These are phyloP conservation scores for Setomelanomma holmii DNA, from an alignment of 2,329 filamentous ascomycete genomes.

Conservation along the genomic window DNA sequence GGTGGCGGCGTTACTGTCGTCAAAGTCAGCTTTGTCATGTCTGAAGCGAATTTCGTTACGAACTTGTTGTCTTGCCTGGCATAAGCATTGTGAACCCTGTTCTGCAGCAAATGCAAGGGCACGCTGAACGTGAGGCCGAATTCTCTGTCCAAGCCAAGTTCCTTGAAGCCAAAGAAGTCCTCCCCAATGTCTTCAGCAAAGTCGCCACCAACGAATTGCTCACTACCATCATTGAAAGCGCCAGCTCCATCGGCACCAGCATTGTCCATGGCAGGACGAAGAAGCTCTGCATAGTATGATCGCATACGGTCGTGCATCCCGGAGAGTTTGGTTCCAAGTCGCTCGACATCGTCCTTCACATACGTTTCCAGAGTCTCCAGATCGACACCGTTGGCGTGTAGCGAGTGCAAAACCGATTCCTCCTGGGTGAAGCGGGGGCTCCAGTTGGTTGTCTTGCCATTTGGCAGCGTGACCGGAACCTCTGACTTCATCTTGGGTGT, in stretches of 20 bases:
- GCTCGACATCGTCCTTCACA: constrained; percentile 91
- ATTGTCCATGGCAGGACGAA: constrained; percentile 84
- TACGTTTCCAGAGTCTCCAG: constrained; percentile 83
- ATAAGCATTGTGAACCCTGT: constrained; percentile 84
- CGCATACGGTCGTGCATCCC: constrained; percentile 96
- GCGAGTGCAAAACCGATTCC: constrained; percentile 84
- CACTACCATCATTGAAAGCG: constrained; percentile 94
- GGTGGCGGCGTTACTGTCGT: constrained; percentile 66
- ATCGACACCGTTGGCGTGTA: constrained; percentile 84
- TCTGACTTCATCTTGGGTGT: constrained; percentile 74
- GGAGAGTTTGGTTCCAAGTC: constrained; percentile 77
- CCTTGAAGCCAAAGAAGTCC: constrained; percentile 98
- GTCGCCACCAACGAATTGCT: constrained; percentile 95
- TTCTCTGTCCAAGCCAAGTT: constrained; percentile 89
- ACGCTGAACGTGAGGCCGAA: constrained; percentile 90
- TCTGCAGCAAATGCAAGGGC: constrained; percentile 91
- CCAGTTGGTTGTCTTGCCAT: constrained; percentile 52
- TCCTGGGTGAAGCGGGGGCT: constrained; percentile 79
- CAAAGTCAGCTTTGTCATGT: too few relatives aligned
- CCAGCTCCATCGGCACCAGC: constrained; percentile 82
- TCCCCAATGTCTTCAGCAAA: constrained; percentile 98
- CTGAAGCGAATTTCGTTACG: constrained; percentile 25
- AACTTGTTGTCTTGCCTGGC: constrained; percentile 74
- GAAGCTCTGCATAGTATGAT: constrained; percentile 85
- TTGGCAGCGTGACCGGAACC: constrained; percentile 34